phyloP scores from a whole-genome alignment of 352 stramenopile species.

The Pythium guiyangense region DNA sequence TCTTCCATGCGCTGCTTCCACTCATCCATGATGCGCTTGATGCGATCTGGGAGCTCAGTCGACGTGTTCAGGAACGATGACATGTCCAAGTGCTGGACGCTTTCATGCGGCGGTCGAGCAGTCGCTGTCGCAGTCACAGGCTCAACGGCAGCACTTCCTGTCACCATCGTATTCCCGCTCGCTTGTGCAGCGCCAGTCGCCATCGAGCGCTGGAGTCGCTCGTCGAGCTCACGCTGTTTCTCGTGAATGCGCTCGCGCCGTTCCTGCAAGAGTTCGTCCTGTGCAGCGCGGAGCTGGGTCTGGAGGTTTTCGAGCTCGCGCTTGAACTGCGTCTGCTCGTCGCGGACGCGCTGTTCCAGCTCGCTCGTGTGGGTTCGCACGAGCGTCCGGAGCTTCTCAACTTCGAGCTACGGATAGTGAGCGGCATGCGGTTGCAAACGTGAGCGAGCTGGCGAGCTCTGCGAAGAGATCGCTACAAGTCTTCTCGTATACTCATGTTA shows the following conservation, averaged over 20 bases:
- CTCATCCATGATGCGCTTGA: constrained; percentile 54
- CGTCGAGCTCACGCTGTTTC: constrained; percentile 52
- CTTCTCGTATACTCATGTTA: not conserved
- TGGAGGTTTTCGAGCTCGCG: constrained; percentile 29
- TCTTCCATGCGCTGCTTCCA: constrained; percentile 59
- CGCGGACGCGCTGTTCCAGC: constrained; percentile 27
- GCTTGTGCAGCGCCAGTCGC: not conserved
- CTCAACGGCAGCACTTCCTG: not conserved
- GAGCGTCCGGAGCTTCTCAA: constrained; percentile 58
- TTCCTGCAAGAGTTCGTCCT: constrained; percentile 53
- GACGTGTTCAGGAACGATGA: constrained; percentile 58
- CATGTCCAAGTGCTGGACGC: constrained; percentile 22
- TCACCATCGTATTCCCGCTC: not conserved
- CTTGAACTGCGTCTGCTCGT: constrained; percentile 22
- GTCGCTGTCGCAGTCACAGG: too few species aligned
- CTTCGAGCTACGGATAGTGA: constrained; percentile 24
- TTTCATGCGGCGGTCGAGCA: too few species aligned
- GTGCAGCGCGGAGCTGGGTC: constrained; percentile 39
- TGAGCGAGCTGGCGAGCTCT: too few species aligned
- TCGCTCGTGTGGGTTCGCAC: constrained; percentile 45
- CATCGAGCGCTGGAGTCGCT: constrained; percentile 29
- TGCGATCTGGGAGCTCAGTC: constrained; percentile 42
- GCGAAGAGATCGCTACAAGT: too few species aligned
- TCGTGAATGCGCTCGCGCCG: constrained; percentile 48
- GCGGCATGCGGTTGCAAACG: not conserved